Conservation (phyloP, 192 early-diverging fungal species). For the Geranomyces michiganensis region DNA sequence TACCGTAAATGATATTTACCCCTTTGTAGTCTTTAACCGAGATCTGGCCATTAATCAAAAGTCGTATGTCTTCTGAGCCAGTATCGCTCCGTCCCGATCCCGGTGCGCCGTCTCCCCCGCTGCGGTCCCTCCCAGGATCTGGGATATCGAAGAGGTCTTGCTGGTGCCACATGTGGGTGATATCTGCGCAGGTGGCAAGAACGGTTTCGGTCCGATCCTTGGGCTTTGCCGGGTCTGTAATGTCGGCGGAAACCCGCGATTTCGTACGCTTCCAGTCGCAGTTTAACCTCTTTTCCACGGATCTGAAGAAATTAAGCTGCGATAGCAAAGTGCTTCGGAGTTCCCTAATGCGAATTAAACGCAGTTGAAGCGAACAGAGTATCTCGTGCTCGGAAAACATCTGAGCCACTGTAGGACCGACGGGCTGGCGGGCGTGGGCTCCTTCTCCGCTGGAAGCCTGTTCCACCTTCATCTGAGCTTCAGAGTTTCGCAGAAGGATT, state of each 20-base stretch:
- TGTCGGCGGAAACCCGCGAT: neutral
- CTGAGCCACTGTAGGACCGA: conserved; percentile 45
- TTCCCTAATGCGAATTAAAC: conserved; percentile 43
- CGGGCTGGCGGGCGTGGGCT: neutral
- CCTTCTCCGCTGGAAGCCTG: conserved; percentile 38
- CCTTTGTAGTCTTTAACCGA: conserved; percentile 46
- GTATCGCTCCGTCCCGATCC: neutral
- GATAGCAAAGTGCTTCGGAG: conserved; percentile 40
- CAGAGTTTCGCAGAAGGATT: conserved; percentile 42
- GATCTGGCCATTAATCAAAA: conserved; percentile 34
- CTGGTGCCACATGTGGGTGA: conserved; percentile 46
- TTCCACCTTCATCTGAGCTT: conserved; percentile 44
- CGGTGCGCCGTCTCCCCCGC: neutral
- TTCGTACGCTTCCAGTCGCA: conserved; percentile 34
- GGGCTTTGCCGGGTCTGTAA: conserved; percentile 13
- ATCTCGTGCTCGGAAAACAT: conserved; percentile 62
- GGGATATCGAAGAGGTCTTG: conserved; percentile 48
- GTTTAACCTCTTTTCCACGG: conserved; percentile 52
- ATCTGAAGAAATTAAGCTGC: conserved; percentile 60
- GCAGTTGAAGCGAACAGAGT: conserved; percentile 47
- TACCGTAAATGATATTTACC: conserved; percentile 53
- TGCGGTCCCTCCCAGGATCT: conserved; percentile 17
- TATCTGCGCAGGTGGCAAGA: conserved; percentile 13
- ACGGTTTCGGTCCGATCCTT: neutral
- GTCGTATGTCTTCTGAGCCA: conserved; percentile 47